Conservation (phyloP, 2,329 filamentous ascomycete genomes). For the Huntiella savannae region DNA sequence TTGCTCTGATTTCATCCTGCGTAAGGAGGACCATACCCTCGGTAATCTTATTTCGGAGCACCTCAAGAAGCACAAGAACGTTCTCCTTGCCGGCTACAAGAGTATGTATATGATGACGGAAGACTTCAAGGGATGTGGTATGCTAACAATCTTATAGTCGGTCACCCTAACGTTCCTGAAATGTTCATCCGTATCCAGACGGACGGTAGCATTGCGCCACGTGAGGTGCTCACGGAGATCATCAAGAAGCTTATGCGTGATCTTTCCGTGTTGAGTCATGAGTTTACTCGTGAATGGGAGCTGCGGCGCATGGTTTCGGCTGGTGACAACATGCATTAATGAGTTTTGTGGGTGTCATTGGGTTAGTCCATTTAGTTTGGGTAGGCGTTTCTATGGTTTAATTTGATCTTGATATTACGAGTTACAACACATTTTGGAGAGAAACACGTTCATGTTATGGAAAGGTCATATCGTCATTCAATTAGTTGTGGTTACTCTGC, state of each 20-base stretch:
- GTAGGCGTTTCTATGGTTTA: neutral
- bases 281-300: constrained; percentile 87
- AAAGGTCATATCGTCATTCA: neutral
- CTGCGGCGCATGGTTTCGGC: constrained; percentile 66
- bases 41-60: constrained; percentile 77
- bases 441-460: neutral
- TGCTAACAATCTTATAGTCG: constrained; percentile 21
- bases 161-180: constrained; percentile 41
- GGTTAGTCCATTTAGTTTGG: neutral
- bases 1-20: constrained; percentile 84
- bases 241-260: constrained; percentile 71
- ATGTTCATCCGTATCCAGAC: constrained; percentile 69
- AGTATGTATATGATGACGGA: constrained; percentile 26
- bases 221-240: constrained; percentile 63
- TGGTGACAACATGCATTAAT: constrained; percentile 24
- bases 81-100: constrained; percentile 86
- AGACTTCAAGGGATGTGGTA: neutral
- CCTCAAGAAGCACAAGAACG: constrained; percentile 65
- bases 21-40: constrained; percentile 93
- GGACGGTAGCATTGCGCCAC: constrained; percentile 72
- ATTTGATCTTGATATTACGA: neutral
- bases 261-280: constrained; percentile 59
- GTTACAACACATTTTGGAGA: neutral
- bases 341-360: no score
- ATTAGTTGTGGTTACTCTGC: constrained; percentile 11